Base-by-base conservation (phyloP, 306 rosid genomes). In the Rosa multiflora region DNA sequence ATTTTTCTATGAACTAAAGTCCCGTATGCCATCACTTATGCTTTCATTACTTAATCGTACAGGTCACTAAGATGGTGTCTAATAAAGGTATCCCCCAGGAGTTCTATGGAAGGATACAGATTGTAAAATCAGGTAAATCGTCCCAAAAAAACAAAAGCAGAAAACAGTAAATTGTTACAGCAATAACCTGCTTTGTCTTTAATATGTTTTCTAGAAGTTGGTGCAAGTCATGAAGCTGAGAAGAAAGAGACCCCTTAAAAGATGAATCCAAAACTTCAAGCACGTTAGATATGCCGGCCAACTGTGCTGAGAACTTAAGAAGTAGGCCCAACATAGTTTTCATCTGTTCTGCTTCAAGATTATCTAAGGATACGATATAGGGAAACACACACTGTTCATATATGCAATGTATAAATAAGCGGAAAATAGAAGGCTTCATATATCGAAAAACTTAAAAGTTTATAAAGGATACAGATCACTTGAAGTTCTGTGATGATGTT, bases 181-280 rank as follows among this genome's bases (percentile, higher is more conserved):
- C 6, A 78, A 82, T 82, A 82, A 96, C 99, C 99, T 96, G 99
- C 86, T 90, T 96, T 55, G 96, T 85, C 89, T 87, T 93, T 75
- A 87, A 84, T 78, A 96, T 81, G 80, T 87, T 92, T 87, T 96
- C 99, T 47, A 89, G 96, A 76, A 96, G 99, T 72, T 88, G 78
- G 81, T 89, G 90, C 82, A 96, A 79, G 81, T 90, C 97, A 17
- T 89, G 88, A 85, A 90, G 96, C 78, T 89, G 98, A 52, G 94
- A 96, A 73, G 98, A 90, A 78, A 89, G 88, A 82, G 96, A 88
- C 72, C 88, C 94, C 87, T 85, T 91, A 84, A 96, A 91, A 76
- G 98, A 93, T 74, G 92, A 88, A 82, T 91, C 93, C 88, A 96
- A 84, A 87, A 91, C 90, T 79, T 93, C 98, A 46, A 96, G 90